Conservation (phyloP, 768 basidiomycete genomes). For the Tricholoma matsutake region DNA sequence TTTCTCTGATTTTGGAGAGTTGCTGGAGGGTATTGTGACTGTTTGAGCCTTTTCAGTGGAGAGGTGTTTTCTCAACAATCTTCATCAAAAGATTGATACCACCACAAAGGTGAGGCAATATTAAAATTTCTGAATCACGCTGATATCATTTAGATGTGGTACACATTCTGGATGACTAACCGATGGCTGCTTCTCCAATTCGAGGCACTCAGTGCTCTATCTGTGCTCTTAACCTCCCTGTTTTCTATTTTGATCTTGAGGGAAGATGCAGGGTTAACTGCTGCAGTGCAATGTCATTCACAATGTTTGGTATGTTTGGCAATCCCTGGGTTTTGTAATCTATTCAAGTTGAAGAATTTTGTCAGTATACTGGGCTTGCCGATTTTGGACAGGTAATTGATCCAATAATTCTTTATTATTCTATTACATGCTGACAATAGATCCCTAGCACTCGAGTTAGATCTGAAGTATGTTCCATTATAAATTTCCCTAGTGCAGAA, state of each 20-base stretch:
- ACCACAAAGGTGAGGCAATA: constrained; percentile 70
- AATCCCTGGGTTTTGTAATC: no score
- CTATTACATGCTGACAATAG: no score
- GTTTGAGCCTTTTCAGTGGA: constrained; percentile 89
- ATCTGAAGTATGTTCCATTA: constrained; percentile 74
- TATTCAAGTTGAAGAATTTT: background rate
- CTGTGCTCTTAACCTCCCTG: constrained; percentile 72
- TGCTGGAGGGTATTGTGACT: constrained; percentile 88
- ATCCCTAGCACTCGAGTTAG: constrained; percentile 59
- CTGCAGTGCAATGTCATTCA: constrained; percentile 57
- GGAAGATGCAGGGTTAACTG: constrained; percentile 60
- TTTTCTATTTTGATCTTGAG: constrained; percentile 63
- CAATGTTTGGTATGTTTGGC: constrained; percentile 31
- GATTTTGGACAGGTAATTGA: constrained; percentile 48
- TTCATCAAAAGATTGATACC: constrained; percentile 70
- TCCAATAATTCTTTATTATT: no score
- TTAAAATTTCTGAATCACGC: no score
- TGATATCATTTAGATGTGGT: constrained; percentile 90
- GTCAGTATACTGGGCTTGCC: constrained; percentile 48
- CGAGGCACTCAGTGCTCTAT: constrained; percentile 69
- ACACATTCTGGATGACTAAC: constrained; percentile 87
- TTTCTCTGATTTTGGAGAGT: constrained; percentile 77
- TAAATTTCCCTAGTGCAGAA: no score
- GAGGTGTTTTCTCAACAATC: constrained; percentile 64
- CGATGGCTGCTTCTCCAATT: constrained; percentile 83